These are phyloP conservation scores for Aspergillus egyptiacus DNA, from an alignment of 495 filamentous ascomycete species.

Conservation along the genomic window DNA sequence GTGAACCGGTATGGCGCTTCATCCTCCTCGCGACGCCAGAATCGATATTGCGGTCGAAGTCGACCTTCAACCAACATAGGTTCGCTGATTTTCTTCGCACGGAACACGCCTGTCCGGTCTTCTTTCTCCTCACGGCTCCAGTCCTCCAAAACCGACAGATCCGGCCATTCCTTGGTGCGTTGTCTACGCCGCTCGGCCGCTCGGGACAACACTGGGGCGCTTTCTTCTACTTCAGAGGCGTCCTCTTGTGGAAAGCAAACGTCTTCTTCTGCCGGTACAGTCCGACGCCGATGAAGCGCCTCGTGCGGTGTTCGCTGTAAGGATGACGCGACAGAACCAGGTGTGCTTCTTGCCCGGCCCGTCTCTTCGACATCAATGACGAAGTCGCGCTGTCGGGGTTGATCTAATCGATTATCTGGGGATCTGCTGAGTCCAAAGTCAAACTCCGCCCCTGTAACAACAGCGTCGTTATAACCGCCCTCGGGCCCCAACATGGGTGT, in stretches of 20 bases:
- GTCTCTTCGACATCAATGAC: slow-evolving; percentile 55
- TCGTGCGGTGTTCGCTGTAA: slow-evolving; percentile 31
- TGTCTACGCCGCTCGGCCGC: slow-evolving; percentile 49
- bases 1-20: slow-evolving; percentile 93
- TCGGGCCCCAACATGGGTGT: slow-evolving; percentile 57
- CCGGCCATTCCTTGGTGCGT: slow-evolving; percentile 56
- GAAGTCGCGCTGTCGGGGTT: slow-evolving; percentile 39
- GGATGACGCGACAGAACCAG: slow-evolving; percentile 28
- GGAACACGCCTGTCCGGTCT: slow-evolving; percentile 75
- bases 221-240: slow-evolving; percentile 76
- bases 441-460: slow-evolving; percentile 54
- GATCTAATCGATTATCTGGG: slow-evolving; percentile 31
- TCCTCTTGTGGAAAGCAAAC: slow-evolving; percentile 86
- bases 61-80: slow-evolving; percentile 86
- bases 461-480: slow-evolving; percentile 72
- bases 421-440: slow-evolving; percentile 29
- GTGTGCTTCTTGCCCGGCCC: slow-evolving; percentile 23
- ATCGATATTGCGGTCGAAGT: slow-evolving; percentile 68
- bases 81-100: slow-evolving; percentile 87
- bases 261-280: slow-evolving; percentile 67
- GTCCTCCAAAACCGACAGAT: slow-evolving; percentile 73
- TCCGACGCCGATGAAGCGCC: slow-evolving; percentile 42
- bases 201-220: slow-evolving; percentile 40
- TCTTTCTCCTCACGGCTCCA: slow-evolving; percentile 92
- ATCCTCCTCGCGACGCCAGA: slow-evolving; percentile 83